Percentiles rank a stretch among this genome's conserved stretches.
Conservation (phyloP, 768 basidiomycete genomes). For the Heimioporus sp. region DNA sequence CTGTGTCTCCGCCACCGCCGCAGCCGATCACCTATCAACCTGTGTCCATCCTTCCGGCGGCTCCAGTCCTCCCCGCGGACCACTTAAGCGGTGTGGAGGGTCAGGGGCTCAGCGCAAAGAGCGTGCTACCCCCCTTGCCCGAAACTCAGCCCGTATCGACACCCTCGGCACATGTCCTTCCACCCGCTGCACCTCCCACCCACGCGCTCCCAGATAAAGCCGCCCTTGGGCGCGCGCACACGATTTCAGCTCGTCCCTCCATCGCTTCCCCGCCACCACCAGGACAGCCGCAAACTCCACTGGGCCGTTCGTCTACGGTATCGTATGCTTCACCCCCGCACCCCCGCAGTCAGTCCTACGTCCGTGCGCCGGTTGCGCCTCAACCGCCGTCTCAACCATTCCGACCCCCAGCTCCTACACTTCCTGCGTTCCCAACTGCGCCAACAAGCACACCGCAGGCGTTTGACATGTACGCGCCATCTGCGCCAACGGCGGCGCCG, state of each 20-base stretch:
- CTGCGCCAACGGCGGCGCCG: conserved; percentile 45
- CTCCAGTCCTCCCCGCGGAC: conserved; percentile 5
- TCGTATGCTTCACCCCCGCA: conserved; percentile 14
- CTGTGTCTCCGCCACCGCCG: conserved; percentile 5
- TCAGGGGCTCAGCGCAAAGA: conserved; percentile 7
- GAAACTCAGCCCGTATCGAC: conserved; percentile 15
- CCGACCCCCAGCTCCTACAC: conserved; percentile 16
- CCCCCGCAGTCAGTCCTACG: conserved; percentile 3
- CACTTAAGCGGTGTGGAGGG: conserved; percentile 5
- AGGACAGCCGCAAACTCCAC: conserved; percentile 8
- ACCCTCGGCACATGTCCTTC: conserved; percentile 9
- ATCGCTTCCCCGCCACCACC: conserved; percentile 13
- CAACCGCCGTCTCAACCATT: conserved; percentile 12
- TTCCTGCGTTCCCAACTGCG: conserved; percentile 65
- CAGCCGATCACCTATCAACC: conserved; percentile 19
- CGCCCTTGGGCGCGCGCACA: conserved; percentile 27
- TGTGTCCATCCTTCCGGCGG: conserved; percentile 18
- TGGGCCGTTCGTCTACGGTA: conserved; percentile 24
- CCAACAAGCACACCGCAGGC: conserved; percentile 59
- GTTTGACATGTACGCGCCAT: conserved; percentile 48
- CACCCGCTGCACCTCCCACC: conserved; percentile 19
- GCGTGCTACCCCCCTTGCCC: neutral
- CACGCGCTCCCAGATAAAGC: conserved; percentile 12
- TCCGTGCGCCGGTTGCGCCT: neutral
- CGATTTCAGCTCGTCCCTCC: conserved; percentile 23